Percentiles rank a stretch among this genome's conserved stretches.
These are phyloP conservation scores for Nitzschia sp. DNA, from an alignment of 108 stramenopile genomes.

Conservation along the genomic window DNA sequence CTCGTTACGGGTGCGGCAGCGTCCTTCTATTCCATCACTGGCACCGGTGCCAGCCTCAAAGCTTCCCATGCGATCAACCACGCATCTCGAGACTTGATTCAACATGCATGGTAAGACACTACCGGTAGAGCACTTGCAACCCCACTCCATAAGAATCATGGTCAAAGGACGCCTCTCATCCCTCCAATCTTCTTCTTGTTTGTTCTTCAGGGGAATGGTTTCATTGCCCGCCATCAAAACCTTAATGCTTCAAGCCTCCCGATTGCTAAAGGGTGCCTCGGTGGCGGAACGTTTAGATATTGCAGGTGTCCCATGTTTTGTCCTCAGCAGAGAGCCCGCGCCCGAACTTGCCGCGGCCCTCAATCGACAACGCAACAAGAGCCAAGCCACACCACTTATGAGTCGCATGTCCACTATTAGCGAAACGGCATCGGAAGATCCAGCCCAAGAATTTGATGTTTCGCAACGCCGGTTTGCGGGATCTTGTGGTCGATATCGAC, in stretches of 20 bases:
- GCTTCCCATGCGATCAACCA: slow-evolving; percentile 49
- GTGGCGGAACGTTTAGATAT: slow-evolving; percentile 78
- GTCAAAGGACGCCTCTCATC: no score
- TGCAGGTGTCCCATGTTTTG: slow-evolving; percentile 73
- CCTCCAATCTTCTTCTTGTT: no score
- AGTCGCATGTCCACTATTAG: slow-evolving; percentile 57
- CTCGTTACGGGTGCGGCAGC: slow-evolving; percentile 70
- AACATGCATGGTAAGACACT: slow-evolving; percentile 68
- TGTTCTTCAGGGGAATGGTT: slow-evolving; percentile 63
- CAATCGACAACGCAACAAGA: slow-evolving; percentile 12
- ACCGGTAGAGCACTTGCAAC: no score
- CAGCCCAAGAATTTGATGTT: slow-evolving; percentile 2
- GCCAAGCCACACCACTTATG: slow-evolving; percentile 20
- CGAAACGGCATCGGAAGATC: slow-evolving; percentile 30
- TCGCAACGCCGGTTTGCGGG: slow-evolving; percentile 29
- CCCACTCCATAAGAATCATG: no score
- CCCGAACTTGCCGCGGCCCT: slow-evolving; percentile 55
- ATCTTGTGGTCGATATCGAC: slow-evolving; percentile 26
- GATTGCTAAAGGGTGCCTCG: slow-evolving; percentile 74
- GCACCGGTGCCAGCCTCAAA: slow-evolving; percentile 43
- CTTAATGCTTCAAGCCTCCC: slow-evolving; percentile 70
- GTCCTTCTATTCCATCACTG: slow-evolving; percentile 75
- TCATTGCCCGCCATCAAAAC: slow-evolving; percentile 70
- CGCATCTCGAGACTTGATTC: slow-evolving; percentile 58
- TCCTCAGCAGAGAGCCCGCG: slow-evolving; percentile 62